phyloP scores from a whole-genome alignment of 805 yeast species.

The Candida boleticola region DNA sequence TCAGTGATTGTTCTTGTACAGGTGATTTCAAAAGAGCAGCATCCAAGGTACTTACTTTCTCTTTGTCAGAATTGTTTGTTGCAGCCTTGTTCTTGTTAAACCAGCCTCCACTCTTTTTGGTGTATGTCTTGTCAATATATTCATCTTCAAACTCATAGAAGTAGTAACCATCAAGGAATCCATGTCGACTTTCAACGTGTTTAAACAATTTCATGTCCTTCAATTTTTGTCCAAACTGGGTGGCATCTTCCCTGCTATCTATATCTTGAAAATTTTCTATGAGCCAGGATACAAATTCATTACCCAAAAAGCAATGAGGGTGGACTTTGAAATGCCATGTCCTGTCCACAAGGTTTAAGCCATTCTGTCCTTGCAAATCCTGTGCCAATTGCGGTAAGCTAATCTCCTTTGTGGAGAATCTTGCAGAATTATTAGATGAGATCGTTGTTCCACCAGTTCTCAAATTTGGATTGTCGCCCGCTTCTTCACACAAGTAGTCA shows the following conservation, averaged over 20 bases:
- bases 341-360: slow-evolving; percentile 67
- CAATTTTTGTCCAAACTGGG: slow-evolving; percentile 70
- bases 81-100: slow-evolving; percentile 23
- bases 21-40: background rate
- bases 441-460: slow-evolving; percentile 28
- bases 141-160: slow-evolving; percentile 72
- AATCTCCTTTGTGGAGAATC: slow-evolving; percentile 26
- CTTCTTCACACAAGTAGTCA: slow-evolving; percentile 53
- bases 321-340: slow-evolving; percentile 89
- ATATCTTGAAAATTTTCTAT: slow-evolving; percentile 76
- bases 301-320: slow-evolving; percentile 76
- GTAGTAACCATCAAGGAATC: slow-evolving; percentile 89
- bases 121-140: slow-evolving; percentile 36
- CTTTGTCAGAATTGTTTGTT: background rate
- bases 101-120: slow-evolving; percentile 21
- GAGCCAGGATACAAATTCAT: slow-evolving; percentile 84
- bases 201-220: slow-evolving; percentile 69
- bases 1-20: background rate
- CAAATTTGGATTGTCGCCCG: slow-evolving; percentile 41
- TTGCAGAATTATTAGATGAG: slow-evolving; percentile 34
- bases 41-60: background rate
- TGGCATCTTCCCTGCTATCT: slow-evolving; percentile 79
- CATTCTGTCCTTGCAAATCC: slow-evolving; percentile 68
- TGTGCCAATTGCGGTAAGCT: slow-evolving; percentile 51
- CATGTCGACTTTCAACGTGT: slow-evolving; percentile 84